Evolutionary conservation across 202 grass and related monocot genomes (phyloP), one percentile per base, ranked within the genome.

Genomic region (Tripidium arundinaceum): DNA sequence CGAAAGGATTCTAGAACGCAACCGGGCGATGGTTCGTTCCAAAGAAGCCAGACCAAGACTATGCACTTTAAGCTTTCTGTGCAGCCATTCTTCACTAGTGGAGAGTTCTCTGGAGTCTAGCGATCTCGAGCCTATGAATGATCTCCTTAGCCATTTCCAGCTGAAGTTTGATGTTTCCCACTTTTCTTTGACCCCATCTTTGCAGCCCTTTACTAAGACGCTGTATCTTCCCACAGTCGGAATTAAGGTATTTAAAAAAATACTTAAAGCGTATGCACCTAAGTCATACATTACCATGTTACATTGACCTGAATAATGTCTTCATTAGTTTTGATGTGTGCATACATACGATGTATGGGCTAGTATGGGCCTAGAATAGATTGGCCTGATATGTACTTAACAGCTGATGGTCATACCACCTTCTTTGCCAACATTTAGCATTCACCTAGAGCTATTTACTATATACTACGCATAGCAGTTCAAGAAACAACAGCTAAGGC

Each of bases 341-440:
- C 54, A 58, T 58, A 11, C 24, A 57, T 40, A 68, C 0, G 12
- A 68, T 24, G 11, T 68, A 41, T 40, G 11, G 11, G n/a, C 37
- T 6, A n/a, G 19, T n/a, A 36, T 34, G 11, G 65, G 0, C 36
- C 65, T 42, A 70, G 67, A 67, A 45, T 43, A 45, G 39, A 28
- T n/a, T 46, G 24, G 22, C 67, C 40, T 70, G 24, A 70, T 70
- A 43, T 27, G 15, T 28, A 45, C 40, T 70, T 42, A 45, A 28
- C 7, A 28, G 47, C 13, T 67, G n/a, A 65, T 64, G 42, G 29
- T 37, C 59, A 64, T 74, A 38, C 49, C 34, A 67, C 34, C n/a
- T 22, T 74, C 29, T 64, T 83, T 31, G 45, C 24, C 65, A 41
- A 41, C 34, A 65, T 74, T 54, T 75, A 61, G 38, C 62, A 42